Conservation (phyloP, 2,329 filamentous ascomycete genomes). For the Byssochlamys sp. region DNA sequence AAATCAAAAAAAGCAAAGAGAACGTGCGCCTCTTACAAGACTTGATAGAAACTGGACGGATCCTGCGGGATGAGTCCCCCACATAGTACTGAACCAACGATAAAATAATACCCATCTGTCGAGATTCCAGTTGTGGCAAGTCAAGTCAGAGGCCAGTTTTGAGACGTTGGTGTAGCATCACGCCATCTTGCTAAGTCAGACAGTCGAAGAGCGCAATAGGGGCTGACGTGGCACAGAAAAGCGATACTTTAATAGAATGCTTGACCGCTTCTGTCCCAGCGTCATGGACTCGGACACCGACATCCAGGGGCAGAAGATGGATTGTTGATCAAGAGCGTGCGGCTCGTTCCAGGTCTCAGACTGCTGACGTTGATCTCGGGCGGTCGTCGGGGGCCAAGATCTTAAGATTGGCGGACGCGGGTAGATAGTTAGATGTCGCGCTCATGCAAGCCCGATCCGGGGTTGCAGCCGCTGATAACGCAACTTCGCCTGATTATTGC, state of each 20-base stretch:
- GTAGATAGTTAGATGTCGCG: not conserved
- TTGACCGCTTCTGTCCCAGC: not conserved
- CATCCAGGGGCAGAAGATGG: not conserved
- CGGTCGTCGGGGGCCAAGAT: not conserved
- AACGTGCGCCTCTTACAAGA: not conserved
- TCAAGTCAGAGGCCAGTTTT: constrained; percentile 4
- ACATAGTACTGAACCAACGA: not conserved
- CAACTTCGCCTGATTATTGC: not conserved
- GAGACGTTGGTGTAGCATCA: constrained; percentile 9
- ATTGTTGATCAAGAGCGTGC: not conserved
- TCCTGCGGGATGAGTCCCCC: not conserved
- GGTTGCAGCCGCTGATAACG: not conserved
- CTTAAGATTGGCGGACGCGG: not conserved
- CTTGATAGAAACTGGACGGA: not conserved
- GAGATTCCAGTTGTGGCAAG: constrained; percentile 6
- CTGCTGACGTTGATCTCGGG: not conserved
- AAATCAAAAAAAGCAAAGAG: not conserved
- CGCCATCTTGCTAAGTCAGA: constrained; percentile 16
- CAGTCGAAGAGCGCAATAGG: constrained; percentile 5
- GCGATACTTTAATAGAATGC: not conserved
- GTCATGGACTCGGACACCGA: not conserved
- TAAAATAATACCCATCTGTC: not conserved
- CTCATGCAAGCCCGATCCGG: not conserved
- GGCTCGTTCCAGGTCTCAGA: not conserved
- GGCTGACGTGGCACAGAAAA: not conserved